These are phyloP conservation scores for Auriscalpium vulgare DNA, from an alignment of 768 basidiomycete genomes.

Conservation along the genomic window DNA sequence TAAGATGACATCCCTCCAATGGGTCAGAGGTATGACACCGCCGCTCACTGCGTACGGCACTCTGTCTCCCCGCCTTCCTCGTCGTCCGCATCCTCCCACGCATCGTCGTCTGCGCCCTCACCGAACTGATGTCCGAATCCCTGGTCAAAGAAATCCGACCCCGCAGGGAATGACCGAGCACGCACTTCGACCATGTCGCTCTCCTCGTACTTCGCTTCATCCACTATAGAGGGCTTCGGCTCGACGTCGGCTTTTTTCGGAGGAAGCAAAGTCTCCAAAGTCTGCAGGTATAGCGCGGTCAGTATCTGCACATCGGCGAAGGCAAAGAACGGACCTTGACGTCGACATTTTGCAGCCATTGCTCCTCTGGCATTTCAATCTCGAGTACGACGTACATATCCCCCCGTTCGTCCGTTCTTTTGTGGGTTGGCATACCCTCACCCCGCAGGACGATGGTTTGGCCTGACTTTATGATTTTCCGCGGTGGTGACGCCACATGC, in stretches of 20 bases:
- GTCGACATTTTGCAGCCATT: constrained; percentile 69
- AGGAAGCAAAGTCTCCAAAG: constrained; percentile 57
- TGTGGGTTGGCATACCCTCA: constrained; percentile 86
- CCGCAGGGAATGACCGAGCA: constrained; percentile 68
- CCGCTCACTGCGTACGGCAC: constrained; percentile 19
- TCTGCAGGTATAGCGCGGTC: constrained; percentile 29
- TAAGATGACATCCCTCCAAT: no score
- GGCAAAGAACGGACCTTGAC: constrained; percentile 34
- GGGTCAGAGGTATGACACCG: no score
- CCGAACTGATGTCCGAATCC: constrained; percentile 65
- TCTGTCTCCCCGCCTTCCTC: constrained; percentile 39
- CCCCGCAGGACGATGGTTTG: constrained; percentile 68
- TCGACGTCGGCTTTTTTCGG: constrained; percentile 70
- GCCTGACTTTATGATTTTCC: constrained; percentile 68
- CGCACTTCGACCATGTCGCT: constrained; percentile 79
- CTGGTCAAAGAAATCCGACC: constrained; percentile 70
- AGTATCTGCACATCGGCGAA: neutral
- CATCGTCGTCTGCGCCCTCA: constrained; percentile 53
- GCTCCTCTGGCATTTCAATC: constrained; percentile 79
- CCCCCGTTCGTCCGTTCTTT: constrained; percentile 58
- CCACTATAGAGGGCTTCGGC: constrained; percentile 63
- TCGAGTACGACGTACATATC: constrained; percentile 77
- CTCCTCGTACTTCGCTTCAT: constrained; percentile 66
- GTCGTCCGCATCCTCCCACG: constrained; percentile 65
- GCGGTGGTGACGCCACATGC: constrained; percentile 62